These are phyloP conservation scores for Aspergillus steynii DNA, from an alignment of 495 filamentous ascomycete species.

Conservation along the genomic window DNA sequence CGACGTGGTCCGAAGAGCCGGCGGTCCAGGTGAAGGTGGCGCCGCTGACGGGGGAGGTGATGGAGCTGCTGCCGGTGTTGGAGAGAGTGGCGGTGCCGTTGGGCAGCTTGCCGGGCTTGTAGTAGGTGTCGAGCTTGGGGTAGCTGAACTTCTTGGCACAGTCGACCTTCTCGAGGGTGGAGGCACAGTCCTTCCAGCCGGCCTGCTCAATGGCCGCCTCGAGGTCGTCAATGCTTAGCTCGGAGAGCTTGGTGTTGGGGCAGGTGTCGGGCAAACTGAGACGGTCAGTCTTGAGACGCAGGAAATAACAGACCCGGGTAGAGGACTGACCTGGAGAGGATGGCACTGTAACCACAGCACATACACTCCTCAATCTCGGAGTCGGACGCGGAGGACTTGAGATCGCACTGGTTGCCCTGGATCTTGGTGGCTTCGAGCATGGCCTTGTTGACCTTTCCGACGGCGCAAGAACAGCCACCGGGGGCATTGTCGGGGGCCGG, in stretches of 20 bases:
- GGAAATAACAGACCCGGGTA: too few relatives aligned
- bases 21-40: slow-evolving; percentile 22
- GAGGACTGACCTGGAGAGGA: slow-evolving; percentile 20
- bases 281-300: background rate
- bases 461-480: slow-evolving; percentile 27
- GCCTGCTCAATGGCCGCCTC: background rate
- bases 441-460: slow-evolving; percentile 16
- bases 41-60: slow-evolving; percentile 20
- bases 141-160: slow-evolving; percentile 17
- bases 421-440: background rate
- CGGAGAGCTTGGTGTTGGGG: slow-evolving; percentile 19
- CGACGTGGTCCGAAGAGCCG: slow-evolving; percentile 1
- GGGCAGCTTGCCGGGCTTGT: slow-evolving; percentile 12
- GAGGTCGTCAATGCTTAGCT: slow-evolving; percentile 13
- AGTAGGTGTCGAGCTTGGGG: slow-evolving; percentile 12
- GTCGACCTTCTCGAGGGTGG: slow-evolving; percentile 12
- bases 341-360: slow-evolving; percentile 25
- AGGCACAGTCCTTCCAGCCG: slow-evolving; percentile 17
- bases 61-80: slow-evolving; percentile 11
- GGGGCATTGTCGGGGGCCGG: slow-evolving; percentile 24
- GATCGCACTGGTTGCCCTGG: background rate
- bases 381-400: background rate
- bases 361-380: slow-evolving; percentile 16
- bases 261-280: slow-evolving; percentile 20
- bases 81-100: slow-evolving; percentile 16